These are phyloP conservation scores for Mortierella claussenii DNA, from an alignment of 192 early-diverging fungal species.

Conservation along the genomic window DNA sequence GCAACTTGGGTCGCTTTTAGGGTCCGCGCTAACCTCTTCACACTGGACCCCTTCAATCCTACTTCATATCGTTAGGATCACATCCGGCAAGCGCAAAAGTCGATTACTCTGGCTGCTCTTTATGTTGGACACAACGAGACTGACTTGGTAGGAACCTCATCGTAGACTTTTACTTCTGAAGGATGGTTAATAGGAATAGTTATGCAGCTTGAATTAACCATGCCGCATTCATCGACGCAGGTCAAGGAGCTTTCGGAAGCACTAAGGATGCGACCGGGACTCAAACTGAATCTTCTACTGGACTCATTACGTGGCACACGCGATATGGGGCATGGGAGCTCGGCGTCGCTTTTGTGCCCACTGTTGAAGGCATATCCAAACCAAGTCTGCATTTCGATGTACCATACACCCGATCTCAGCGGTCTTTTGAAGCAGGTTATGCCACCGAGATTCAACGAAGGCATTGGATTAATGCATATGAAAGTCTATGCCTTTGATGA, in stretches of 20 bases:
- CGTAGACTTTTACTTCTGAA: background rate
- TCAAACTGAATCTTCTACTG: conserved; percentile 82
- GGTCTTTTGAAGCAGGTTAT: conserved; percentile 74
- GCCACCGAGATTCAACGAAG: conserved; percentile 92
- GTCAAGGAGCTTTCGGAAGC: conserved; percentile 69
- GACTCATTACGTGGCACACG: conserved; percentile 92
- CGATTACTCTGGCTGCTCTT: conserved; percentile 87
- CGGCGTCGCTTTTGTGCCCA: conserved; percentile 73
- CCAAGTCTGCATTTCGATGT: conserved; percentile 78
- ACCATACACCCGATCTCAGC: conserved; percentile 88
- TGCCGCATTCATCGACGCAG: conserved; percentile 39
- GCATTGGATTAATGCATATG: conserved; percentile 93
- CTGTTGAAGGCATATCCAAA: conserved; percentile 73
- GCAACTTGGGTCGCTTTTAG: no score
- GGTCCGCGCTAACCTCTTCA: background rate
- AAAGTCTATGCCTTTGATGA: conserved; percentile 95
- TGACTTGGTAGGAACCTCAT: conserved; percentile 68
- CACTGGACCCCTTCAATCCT: conserved; percentile 28
- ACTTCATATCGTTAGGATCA: conserved; percentile 56
- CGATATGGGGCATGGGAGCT: conserved; percentile 58
- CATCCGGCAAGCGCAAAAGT: conserved; percentile 73
- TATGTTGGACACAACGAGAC: conserved; percentile 88
- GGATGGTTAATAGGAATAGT: background rate
- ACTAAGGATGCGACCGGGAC: conserved; percentile 54
- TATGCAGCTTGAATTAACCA: background rate